phyloP scores from a whole-genome alignment of 1,284 basidiomycete species.

The Trametes sp. region DNA sequence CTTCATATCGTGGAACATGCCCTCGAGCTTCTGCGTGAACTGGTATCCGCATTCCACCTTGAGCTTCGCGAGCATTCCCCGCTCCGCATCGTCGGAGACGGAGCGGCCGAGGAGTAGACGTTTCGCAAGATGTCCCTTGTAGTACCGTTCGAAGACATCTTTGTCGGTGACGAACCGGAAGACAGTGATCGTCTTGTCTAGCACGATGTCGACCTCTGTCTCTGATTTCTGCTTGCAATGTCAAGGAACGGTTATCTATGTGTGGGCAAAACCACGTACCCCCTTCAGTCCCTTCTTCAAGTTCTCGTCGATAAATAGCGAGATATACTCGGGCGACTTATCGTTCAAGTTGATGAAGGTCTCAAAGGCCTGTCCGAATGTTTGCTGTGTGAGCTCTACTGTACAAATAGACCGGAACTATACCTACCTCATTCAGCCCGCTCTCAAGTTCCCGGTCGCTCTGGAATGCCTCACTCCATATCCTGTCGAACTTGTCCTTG shows the following conservation, averaged over 20 bases:
- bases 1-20: conserved; percentile 99
- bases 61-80: conserved; percentile 97
- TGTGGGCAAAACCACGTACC: conserved; percentile 56
- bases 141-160: conserved; percentile 98
- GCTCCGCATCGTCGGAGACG: conserved; percentile 96
- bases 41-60: conserved; percentile 97
- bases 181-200: conserved; percentile 95
- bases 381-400: background rate
- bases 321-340: conserved; percentile 94
- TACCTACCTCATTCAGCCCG: conserved; percentile 83
- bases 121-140: conserved; percentile 95
- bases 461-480: conserved; percentile 79
- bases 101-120: conserved; percentile 88
- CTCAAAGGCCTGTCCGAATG: conserved; percentile 79
- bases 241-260: background rate
- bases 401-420: background rate
- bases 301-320: conserved; percentile 97
- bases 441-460: conserved; percentile 85
- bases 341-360: conserved; percentile 92
- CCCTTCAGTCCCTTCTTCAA: conserved; percentile 96
- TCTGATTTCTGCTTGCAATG: conserved; percentile 83
- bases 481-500: conserved; percentile 89
- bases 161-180: conserved; percentile 97
- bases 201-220: conserved; percentile 85
- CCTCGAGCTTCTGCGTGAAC: conserved; percentile 98